phyloP scores from a whole-genome alignment of 2,329 filamentous ascomycete genomes.

The Fusarium sp. region DNA sequence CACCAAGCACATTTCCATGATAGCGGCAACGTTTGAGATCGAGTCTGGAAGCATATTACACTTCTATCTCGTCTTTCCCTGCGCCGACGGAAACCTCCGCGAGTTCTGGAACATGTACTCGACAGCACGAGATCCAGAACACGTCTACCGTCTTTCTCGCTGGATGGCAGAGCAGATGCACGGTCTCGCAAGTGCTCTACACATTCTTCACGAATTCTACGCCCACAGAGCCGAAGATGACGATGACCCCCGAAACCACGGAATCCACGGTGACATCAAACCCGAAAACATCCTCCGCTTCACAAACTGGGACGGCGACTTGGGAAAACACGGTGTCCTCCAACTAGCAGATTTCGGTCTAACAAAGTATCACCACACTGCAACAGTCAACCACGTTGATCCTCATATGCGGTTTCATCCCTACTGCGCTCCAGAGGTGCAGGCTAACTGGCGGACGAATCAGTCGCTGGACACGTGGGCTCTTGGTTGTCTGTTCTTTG shows the following conservation, averaged over 20 bases:
- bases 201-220: neutral
- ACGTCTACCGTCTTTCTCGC: neutral
- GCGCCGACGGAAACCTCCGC: neutral
- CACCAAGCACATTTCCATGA: neutral
- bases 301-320: neutral
- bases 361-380: constrained; percentile 7
- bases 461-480: constrained; percentile 14
- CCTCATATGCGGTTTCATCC: neutral
- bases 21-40: constrained; percentile 11
- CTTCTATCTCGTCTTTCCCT: constrained; percentile 15
- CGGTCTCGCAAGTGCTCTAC: neutral
- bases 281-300: constrained; percentile 14
- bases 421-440: neutral
- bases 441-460: neutral
- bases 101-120: constrained; percentile 2
- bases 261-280: constrained; percentile 19
- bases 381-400: neutral
- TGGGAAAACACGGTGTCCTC: neutral
- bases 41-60: neutral
- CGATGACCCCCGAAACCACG: neutral
- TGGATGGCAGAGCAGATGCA: neutral
- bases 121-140: neutral
- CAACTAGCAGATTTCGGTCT: constrained; percentile 15
- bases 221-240: neutral
- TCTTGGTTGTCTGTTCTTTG: constrained; percentile 7